Base-by-base conservation (phyloP, 306 rosid species). In the Fragaria nilgerrensis region DNA sequence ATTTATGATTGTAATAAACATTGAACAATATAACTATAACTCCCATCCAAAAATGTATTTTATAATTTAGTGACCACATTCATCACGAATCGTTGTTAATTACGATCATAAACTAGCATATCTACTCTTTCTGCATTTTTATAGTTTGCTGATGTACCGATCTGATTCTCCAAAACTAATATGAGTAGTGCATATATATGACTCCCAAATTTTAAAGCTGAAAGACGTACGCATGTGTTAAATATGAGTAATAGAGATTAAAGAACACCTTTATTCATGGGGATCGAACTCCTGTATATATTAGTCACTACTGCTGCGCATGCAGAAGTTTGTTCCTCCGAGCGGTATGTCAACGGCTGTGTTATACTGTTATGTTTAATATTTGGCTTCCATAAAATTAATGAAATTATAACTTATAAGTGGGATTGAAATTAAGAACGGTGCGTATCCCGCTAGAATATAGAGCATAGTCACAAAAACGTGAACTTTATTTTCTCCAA, bases 321-420 rank as follows among this genome's bases (percentile, higher is more conserved):
- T 55, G 76, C 67, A 55, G 22, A n/a, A 55, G 52, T 70, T 19
- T 36, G 67, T 37, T 73, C 22, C 52, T 73, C 76, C 74, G 9
- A 70, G 59, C 59, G 7, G 52, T 6, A 72, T 53, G 76, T 52
- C 67, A 73, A 55, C 50, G 76, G 49, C 76, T 53, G 37, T 55
- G 17, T 20, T 34, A 50, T 37, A 7, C 37, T 55, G 17, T 20
- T 34, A 50, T 32, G 39, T 63, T 15, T 32, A 15, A 29, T 16
- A 63, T 63, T 58, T 63, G 36, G 68, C 37, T 15, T 70, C 36
- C 44, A 29, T 70, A 9, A 4, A 32, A 32, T 63, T 63, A 15
- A 32, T 47, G 36, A 36, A 72, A 19, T 37, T 53, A 7, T 7
- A 36, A 72, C 10, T 37, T 53, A 7, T 7, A n/a, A 39, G 39